These are phyloP conservation scores for Fusarium incarnatum DNA, from an alignment of 2,329 filamentous ascomycete genomes.

Conservation along the genomic window DNA sequence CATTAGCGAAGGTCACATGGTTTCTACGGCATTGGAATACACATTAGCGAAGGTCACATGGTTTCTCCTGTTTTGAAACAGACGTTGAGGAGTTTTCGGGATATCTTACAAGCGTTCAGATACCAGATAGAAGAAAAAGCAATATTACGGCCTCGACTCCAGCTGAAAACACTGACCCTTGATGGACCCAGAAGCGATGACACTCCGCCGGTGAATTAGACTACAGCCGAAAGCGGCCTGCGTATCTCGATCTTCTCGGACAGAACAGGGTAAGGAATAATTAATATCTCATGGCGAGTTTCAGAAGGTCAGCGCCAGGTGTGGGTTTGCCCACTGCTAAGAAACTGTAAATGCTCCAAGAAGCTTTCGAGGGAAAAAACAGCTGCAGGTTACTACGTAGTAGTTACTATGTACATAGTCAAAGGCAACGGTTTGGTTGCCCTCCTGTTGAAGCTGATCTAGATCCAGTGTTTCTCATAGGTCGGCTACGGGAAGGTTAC, in stretches of 20 bases:
- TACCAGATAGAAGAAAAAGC: slow-evolving; percentile 20
- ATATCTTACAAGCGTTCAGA: slow-evolving; percentile 10
- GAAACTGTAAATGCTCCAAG: background rate
- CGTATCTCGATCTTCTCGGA: slow-evolving; percentile 7
- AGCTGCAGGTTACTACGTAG: too few relatives aligned
- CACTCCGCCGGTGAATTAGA: slow-evolving; percentile 14
- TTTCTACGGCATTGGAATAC: slow-evolving; percentile 18
- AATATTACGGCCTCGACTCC: slow-evolving; percentile 6
- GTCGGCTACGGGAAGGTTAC: slow-evolving; percentile 2
- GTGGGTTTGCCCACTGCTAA: slow-evolving; percentile 2
- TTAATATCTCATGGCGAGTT: slow-evolving; percentile 15
- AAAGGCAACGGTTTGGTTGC: background rate
- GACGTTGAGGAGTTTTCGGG: slow-evolving; percentile 7
- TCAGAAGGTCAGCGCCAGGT: slow-evolving; percentile 12
- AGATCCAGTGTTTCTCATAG: background rate
- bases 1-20: slow-evolving; percentile 25
- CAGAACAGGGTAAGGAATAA: slow-evolving; percentile 1
- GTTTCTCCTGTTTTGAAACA: background rate
- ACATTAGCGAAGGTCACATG: slow-evolving; percentile 25
- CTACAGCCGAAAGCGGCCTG: slow-evolving; percentile 3
- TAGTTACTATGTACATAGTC: too few relatives aligned
- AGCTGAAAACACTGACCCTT: background rate
- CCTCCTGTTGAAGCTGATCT: background rate
- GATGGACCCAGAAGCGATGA: slow-evolving; percentile 21
- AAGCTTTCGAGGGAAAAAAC: background rate